Evolutionary conservation across 768 basidiomycete genomes (phyloP).

Genomic region (Agrocybe pediades): DNA sequence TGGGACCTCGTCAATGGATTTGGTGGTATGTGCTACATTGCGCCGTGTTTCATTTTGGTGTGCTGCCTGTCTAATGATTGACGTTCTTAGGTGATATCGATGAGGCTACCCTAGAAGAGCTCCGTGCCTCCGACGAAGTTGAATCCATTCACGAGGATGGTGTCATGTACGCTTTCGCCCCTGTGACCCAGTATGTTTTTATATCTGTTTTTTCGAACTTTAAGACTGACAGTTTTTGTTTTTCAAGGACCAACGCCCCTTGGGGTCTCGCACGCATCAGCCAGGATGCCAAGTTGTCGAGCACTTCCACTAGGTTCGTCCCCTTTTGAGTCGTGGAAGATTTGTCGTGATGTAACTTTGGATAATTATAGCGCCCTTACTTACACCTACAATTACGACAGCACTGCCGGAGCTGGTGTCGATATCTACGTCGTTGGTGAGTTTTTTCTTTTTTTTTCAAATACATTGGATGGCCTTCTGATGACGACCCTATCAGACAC

Average conservation of each 20-base stretch:
- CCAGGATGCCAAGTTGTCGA: constrained; percentile 13
- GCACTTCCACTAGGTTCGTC: constrained; percentile 8
- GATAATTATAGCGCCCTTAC: constrained; percentile 14
- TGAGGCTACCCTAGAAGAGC: constrained; percentile 13
- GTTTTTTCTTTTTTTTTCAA: constrained; percentile 2
- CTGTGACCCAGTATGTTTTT: constrained; percentile 18
- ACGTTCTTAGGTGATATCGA: constrained; percentile 14
- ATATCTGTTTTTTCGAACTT: background rate
- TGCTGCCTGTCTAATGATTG: background rate
- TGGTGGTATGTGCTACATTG: constrained; percentile 23
- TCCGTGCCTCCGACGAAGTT: constrained; percentile 23
- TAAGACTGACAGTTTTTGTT: background rate
- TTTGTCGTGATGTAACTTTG: background rate
- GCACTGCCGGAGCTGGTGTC: constrained; percentile 33
- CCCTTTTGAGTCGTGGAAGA: too few relatives aligned
- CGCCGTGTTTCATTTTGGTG: background rate
- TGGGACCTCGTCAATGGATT: constrained; percentile 25
- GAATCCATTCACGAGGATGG: constrained; percentile 29
- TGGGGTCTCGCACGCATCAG: constrained; percentile 30
- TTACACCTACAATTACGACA: constrained; percentile 32
- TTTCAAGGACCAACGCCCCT: constrained; percentile 24
- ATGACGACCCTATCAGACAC: constrained; percentile 20
- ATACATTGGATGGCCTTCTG: background rate
- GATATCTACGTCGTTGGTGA: constrained; percentile 45
- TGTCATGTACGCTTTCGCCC: constrained; percentile 20